Base-by-base conservation (phyloP, 495 filamentous ascomycete species). In the Penicillium canescens region DNA sequence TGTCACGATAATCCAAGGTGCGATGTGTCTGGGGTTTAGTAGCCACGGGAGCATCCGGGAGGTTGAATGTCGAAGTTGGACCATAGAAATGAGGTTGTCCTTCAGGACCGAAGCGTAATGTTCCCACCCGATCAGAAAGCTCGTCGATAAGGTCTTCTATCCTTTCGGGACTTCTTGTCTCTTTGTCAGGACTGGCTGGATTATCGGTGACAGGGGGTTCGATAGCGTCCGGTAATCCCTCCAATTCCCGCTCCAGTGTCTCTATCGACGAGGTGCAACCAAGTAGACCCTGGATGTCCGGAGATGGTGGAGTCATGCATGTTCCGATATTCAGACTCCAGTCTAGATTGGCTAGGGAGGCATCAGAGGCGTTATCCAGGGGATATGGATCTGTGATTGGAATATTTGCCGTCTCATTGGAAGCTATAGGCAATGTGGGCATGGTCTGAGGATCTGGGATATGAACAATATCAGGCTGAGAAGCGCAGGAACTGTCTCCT, bases 41-140 rank as follows among this genome's bases (percentile, higher is more conserved):
- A 5, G 50, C 39, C 12, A 50, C 44, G 14, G 57, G 50, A 10
- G 56, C 41, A 35, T 60, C 50, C 2, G 48, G 47, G 1, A 72
- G 43, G 40, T 74, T 70, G 33, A 65, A 61, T 31, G 42, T 49
- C 10, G 58, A 61, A 40, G 53, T 61, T 4, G 58, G 58, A 1
- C 58, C 54, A 37, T 50, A 56, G 14, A 53, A 61, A 14, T 39
- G 53, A 20, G 50, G 41, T 24, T 54, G 38, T 7, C 58, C 58
- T 11, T 40, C 58, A 21, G 49, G 49, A 6, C 49, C 58, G 28
- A 70, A 57, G 26, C 60, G 59, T 11, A 70, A 44, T 14, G 50
- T 58, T 9, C 67, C 65, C 26, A 70, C 53, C 65, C 77, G 42
- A 56, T 63, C 21, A 49, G 61, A 63, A 14, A 61, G 35, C 11